These are phyloP conservation scores for Mycena galericulata DNA, from an alignment of 768 basidiomycete species.

Conservation along the genomic window DNA sequence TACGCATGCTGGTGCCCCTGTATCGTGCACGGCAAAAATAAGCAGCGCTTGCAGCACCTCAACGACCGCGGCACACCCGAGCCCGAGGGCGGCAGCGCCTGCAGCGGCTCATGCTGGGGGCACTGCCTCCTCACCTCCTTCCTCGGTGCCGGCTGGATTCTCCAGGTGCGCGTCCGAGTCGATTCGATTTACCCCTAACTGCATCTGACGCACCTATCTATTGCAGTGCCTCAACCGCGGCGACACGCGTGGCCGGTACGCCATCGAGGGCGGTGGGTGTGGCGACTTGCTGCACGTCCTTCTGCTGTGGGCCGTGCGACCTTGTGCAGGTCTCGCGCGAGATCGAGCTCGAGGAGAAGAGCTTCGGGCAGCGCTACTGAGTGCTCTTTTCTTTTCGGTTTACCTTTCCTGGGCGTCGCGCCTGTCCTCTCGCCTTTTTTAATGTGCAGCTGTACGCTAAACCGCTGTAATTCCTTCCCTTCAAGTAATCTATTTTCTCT, in stretches of 20 bases:
- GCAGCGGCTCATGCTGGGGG: slow-evolving; percentile 34
- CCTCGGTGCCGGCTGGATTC: slow-evolving; percentile 20
- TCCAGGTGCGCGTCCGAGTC: slow-evolving; percentile 13
- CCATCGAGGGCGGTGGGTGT: slow-evolving; percentile 56
- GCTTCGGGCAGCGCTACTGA: slow-evolving; percentile 36
- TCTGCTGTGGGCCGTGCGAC: slow-evolving; percentile 60
- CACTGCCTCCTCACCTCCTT: slow-evolving; percentile 21
- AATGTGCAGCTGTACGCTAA: not conserved
- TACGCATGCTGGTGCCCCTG: slow-evolving; percentile 53
- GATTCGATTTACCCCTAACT: not conserved
- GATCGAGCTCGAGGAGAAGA: slow-evolving; percentile 60
- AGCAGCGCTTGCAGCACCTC: slow-evolving; percentile 49
- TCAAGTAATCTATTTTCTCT: not conserved
- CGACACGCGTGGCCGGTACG: slow-evolving; percentile 56
- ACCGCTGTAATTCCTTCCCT: slow-evolving; percentile 3
- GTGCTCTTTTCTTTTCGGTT: not conserved
- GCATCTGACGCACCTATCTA: not conserved
- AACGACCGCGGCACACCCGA: slow-evolving; percentile 45
- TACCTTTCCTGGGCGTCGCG: not conserved
- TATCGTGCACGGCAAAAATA: slow-evolving; percentile 51
- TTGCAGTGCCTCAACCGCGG: slow-evolving; percentile 48
- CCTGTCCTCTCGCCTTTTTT: not conserved
- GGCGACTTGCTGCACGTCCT: slow-evolving; percentile 55
- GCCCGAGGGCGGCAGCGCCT: slow-evolving; percentile 49
- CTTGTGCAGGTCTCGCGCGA: slow-evolving; percentile 63